Conservation (phyloP, 306 rosid species). For the Cyclanthera cordifolia region DNA sequence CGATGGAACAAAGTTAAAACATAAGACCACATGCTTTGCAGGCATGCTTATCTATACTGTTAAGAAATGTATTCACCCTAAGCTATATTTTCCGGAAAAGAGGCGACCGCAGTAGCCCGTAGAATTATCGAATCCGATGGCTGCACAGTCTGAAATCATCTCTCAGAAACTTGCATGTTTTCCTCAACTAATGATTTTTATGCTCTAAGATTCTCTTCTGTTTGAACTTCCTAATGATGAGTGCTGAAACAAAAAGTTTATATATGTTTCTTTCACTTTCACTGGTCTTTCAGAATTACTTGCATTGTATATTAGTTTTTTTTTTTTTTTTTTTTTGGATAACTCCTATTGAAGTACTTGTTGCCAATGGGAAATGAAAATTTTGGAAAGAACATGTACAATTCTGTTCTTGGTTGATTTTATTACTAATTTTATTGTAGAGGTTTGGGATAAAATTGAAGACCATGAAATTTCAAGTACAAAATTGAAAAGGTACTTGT, state of each 20-base stretch:
- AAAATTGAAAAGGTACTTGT: neutral
- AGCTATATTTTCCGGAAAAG: neutral
- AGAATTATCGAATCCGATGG: neutral
- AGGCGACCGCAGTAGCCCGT: neutral
- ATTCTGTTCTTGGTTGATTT: no score
- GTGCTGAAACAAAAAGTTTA: neutral
- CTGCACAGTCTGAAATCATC: neutral
- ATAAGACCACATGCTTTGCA: neutral
- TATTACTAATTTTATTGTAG: no score
- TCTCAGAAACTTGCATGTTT: neutral
- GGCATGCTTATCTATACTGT: neutral
- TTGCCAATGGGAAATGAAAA: no score
- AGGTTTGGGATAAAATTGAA: neutral
- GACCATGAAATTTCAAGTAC: neutral
- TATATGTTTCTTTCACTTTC: neutral
- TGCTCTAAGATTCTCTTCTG: neutral
- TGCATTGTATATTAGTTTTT: neutral
- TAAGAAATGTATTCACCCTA: neutral
- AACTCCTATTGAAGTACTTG: neutral
- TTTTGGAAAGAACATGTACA: no score
- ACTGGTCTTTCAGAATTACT: neutral
- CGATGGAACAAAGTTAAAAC: neutral
- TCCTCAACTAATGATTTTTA: neutral
- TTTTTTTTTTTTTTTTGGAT: neutral
- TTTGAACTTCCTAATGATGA: neutral